Base-by-base conservation (phyloP, 495 filamentous ascomycete genomes). In the Podospora pseudoanserina region DNA sequence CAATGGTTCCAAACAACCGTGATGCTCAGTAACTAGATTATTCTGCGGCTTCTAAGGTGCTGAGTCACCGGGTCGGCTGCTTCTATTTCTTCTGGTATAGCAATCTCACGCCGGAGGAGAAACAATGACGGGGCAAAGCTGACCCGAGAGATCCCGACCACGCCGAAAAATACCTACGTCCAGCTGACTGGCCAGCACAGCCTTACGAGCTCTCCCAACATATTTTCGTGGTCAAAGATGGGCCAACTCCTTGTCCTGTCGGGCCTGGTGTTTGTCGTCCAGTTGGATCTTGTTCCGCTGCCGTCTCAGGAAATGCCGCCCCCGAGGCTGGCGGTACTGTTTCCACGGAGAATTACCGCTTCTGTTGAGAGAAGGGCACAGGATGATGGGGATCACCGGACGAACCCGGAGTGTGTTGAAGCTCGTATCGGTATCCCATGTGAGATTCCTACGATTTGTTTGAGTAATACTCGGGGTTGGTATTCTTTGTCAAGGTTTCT, bases 111-210 rank as follows among this genome's bases (percentile, higher is more conserved):
- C 27, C 60, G 23, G 16, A 63, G 30, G 28, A 15, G 28, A 39
- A 63, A 63, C 61, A 63, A 63, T 39, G 61, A 16, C 61, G 53
- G 61, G 28, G 32, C 65, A 49, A 49, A 59, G 56, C 20, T 55
- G 27, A 67, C 66, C 71, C 71, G 71, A 71, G 61, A 71, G 66
- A 67, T 71, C 60, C 71, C 71, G 71, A 68, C n/a, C 19, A 30
- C 23, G 1, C 61, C 32, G 0, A 59, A 69, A 53, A 65, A 20
- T 13, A 26, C 20, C 60, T 57, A 32, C 54, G 26, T 65, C 55
- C 71, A 73, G 66, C 71, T 73, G 66, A 73, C 63, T n/a, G 55
- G 23, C 53, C 30, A 32, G 30, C 66, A 68, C 49, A 63, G 66
- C 67, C 55, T 34, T 20, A 27, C n/a, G 39, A 5, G 39, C 59